A percentile compares a stretch with the other conserved stretches of the same genome.
phyloP scores from a whole-genome alignment of 352 stramenopile genomes.

The Pythium volutum region DNA sequence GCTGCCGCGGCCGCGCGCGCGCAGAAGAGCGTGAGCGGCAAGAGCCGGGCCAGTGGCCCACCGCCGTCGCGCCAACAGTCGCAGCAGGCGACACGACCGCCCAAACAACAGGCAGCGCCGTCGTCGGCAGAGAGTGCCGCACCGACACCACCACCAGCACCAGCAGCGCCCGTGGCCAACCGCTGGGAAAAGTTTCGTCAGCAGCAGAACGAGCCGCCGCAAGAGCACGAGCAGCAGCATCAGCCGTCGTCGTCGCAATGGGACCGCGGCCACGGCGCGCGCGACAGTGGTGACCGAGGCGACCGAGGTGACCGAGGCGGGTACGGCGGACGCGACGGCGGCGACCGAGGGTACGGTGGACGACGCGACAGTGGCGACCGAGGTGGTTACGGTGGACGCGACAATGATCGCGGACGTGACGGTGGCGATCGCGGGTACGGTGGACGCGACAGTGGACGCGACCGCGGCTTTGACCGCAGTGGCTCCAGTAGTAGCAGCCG shows the following conservation, averaged over 20 bases:
- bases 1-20: constrained; percentile 5
- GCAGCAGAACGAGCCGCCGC: constrained; percentile 5
- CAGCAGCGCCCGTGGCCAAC: constrained; percentile 16
- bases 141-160: neutral
- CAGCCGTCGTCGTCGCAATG: constrained; percentile 3
- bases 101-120: neutral
- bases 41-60: too few relatives aligned
- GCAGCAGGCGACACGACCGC: neutral
- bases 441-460: constrained; percentile 24
- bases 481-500: constrained; percentile 5
- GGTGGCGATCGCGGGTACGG: constrained; percentile 26
- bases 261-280: neutral
- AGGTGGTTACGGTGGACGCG: constrained; percentile 22
- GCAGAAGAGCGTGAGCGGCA: constrained; percentile 15
- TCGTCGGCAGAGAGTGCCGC: neutral
- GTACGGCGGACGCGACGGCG: constrained; percentile 16
- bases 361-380: neutral
- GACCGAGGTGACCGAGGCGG: constrained; percentile 9
- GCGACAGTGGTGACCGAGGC: neutral
- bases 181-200: constrained; percentile 22
- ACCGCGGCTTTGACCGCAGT: constrained; percentile 6
- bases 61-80: neutral
- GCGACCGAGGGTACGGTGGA: neutral
- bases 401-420: neutral
- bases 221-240: neutral